Evolutionary conservation across 2,329 filamentous ascomycete species (phyloP).

Genomic region (Stenocarpella maydis): DNA sequence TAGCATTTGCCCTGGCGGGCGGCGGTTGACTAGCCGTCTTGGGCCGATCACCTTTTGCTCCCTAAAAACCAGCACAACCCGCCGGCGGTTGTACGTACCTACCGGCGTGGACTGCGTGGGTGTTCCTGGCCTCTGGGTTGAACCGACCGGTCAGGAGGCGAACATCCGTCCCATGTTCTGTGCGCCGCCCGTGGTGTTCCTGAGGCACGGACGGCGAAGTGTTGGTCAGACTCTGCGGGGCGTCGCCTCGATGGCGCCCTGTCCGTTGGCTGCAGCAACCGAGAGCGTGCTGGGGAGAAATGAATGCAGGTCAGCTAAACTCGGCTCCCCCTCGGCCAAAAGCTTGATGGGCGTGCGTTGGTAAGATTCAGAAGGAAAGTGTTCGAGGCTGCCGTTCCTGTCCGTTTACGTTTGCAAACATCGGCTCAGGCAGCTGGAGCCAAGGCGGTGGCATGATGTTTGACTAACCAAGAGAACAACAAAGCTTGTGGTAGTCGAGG

Average conservation of each 20-base stretch:
- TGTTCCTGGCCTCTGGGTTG: neutral
- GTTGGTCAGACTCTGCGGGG: constrained; percentile 9
- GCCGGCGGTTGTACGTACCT: neutral
- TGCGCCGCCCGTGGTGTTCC: constrained; percentile 17
- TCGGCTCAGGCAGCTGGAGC: neutral
- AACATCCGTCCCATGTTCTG: constrained; percentile 3
- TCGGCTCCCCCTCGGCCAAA: neutral
- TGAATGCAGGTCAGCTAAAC: constrained; percentile 1
- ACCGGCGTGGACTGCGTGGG: too few relatives aligned
- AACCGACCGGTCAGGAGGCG: neutral
- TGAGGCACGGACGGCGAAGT: constrained; percentile 15
- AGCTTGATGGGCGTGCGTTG: neutral
- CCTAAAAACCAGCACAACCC: neutral
- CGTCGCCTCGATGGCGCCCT: neutral
- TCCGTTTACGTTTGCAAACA: neutral
- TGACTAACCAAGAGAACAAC: neutral
- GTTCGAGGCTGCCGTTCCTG: neutral
- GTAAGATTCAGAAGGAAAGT: neutral
- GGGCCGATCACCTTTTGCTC: constrained; percentile 22
- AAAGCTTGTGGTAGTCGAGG: neutral
- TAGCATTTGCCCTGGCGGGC: constrained; percentile 7
- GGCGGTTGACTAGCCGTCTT: constrained; percentile 15
- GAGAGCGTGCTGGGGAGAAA: neutral
- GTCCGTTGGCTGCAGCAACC: constrained; percentile 11
- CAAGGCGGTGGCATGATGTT: constrained; percentile 9